Evolutionary conservation across 2,329 filamentous ascomycete genomes (phyloP).

Genomic region (Aspergillus persii): DNA sequence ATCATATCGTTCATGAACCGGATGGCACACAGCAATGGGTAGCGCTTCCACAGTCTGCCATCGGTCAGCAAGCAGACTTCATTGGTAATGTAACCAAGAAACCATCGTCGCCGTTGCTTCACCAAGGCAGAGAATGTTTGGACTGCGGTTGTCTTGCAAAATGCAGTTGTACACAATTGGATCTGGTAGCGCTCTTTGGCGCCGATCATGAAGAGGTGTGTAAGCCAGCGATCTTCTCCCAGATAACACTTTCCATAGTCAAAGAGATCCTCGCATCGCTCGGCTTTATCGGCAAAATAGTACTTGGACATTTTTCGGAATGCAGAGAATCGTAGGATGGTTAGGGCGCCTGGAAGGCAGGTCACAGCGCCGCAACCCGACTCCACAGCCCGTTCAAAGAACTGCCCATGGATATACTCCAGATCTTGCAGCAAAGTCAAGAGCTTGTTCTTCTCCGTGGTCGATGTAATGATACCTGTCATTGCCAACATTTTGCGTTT

Average conservation of each 20-base stretch:
- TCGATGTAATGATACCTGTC: conserved; percentile 96
- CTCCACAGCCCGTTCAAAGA: conserved; percentile 94
- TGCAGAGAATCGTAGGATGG: conserved; percentile 91
- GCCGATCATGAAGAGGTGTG: conserved; percentile 98
- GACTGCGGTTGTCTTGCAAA: conserved; percentile 97
- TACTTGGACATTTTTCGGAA: conserved; percentile 97
- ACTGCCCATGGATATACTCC: conserved; percentile 95
- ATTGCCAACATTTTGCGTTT: conserved; percentile 92
- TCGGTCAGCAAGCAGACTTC: conserved; percentile 98
- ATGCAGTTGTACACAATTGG: conserved; percentile 94
- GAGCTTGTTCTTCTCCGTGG: conserved; percentile 80
- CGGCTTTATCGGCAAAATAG: conserved; percentile 96
- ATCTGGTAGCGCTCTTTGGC: conserved; percentile 92
- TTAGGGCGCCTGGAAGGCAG: conserved; percentile 90
- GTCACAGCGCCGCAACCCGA: conserved; percentile 92
- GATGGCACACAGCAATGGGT: conserved; percentile 80
- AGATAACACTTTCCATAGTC: conserved; percentile 95
- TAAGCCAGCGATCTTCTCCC: conserved; percentile 94
- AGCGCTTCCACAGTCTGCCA: conserved; percentile 83
- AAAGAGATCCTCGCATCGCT: conserved; percentile 92
- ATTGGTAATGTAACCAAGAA: conserved; percentile 95
- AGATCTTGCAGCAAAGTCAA: conserved; percentile 95
- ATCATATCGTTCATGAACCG: conserved; percentile 97
- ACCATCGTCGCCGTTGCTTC: conserved; percentile 95
- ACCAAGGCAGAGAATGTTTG: conserved; percentile 81